Evolutionary conservation across 371 early-diverging fungal genomes (phyloP), one percentile per base, ranked within the genome.

Genomic region (Apophysomyces trapeziformis): DNA sequence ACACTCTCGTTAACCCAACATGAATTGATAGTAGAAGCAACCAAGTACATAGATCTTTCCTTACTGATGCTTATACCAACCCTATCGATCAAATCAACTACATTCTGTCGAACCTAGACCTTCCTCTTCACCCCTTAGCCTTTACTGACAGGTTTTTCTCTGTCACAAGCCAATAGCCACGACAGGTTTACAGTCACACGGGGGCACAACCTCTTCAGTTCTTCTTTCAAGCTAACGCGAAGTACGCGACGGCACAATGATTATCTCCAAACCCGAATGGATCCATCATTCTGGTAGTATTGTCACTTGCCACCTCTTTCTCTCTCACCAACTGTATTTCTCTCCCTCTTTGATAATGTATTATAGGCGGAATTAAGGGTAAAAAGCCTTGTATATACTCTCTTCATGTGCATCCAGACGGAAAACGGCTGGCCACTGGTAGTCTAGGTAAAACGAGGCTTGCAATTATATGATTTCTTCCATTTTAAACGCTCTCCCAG

Each of bases 381-480:
- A 85, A 86, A 61, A 86, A 82, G 50, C 88, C 87, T 7, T 88
- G 92, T 63, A 93, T 97, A 67, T 97, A 93, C 82, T 92, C 95
- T 5, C 56, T 95, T 35, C 90, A 95, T 77, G 91, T 94, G 8
- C 92, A 95, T 82, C 95, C 96, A 1, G 84, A 85, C 67, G 93
- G 95, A 56, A 83, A 82, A 35, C 83, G 92, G 45, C 76, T 97
- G 14, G 96, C 95, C 35, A 96, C 96, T 2, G 96, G 93, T 35
- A 91, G 93, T 35, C 87, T 90, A 72, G 94, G 92, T 92, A 76
- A 59, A 35, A 64, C 13, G 41, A n/a, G 43, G 63, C 21, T 57
- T 3, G 39, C 14, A 21, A 14, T 56, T 7, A 45, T 47, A 43
- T 39, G 58, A 50, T 63, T 38, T 14, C 11, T 38, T 11, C 57